Percentiles rank a stretch among this genome's conserved stretches.
phyloP scores from a whole-genome alignment of 805 yeast genomes.

The Starmerella sp. region DNA sequence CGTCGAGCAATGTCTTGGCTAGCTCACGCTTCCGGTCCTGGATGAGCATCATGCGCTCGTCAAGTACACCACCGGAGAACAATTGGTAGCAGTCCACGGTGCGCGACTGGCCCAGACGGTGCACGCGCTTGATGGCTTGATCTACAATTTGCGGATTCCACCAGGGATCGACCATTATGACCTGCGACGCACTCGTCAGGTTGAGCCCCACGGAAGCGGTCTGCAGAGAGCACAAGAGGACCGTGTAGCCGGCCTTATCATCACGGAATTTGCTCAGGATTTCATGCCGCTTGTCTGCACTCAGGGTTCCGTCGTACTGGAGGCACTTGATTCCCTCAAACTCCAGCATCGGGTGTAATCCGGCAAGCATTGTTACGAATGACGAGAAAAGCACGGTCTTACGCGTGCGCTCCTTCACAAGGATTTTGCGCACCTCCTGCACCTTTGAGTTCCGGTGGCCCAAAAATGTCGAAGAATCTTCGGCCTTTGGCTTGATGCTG shows the following conservation, averaged over 20 bases:
- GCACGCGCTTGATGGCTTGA: slow-evolving; percentile 44
- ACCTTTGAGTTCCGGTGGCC: slow-evolving; percentile 27
- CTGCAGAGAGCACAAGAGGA: slow-evolving; percentile 35
- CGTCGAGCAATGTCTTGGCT: slow-evolving; percentile 26
- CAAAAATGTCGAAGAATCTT: background rate
- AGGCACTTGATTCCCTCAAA: slow-evolving; percentile 28
- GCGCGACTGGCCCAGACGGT: slow-evolving; percentile 37
- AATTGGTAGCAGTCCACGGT: slow-evolving; percentile 38
- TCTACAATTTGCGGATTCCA: slow-evolving; percentile 43
- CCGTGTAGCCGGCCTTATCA: slow-evolving; percentile 18
- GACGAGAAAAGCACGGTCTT: slow-evolving; percentile 40
- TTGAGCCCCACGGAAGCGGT: slow-evolving; percentile 40
- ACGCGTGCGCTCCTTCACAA: slow-evolving; percentile 28
- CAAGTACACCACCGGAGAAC: slow-evolving; percentile 32
- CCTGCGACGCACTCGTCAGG: slow-evolving; percentile 35
- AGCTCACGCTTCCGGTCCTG: slow-evolving; percentile 32
- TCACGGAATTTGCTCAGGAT: slow-evolving; percentile 29
- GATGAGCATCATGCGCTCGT: slow-evolving; percentile 30
- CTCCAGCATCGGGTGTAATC: slow-evolving; percentile 27
- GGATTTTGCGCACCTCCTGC: slow-evolving; percentile 28
- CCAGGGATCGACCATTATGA: slow-evolving; percentile 38
- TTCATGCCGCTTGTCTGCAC: slow-evolving; percentile 25
- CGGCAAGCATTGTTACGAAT: slow-evolving; percentile 31
- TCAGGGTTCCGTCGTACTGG: slow-evolving; percentile 32
- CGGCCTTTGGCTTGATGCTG: background rate